Base-by-base conservation (phyloP, 331 rosid genomes). In the Saraca asoca region DNA sequence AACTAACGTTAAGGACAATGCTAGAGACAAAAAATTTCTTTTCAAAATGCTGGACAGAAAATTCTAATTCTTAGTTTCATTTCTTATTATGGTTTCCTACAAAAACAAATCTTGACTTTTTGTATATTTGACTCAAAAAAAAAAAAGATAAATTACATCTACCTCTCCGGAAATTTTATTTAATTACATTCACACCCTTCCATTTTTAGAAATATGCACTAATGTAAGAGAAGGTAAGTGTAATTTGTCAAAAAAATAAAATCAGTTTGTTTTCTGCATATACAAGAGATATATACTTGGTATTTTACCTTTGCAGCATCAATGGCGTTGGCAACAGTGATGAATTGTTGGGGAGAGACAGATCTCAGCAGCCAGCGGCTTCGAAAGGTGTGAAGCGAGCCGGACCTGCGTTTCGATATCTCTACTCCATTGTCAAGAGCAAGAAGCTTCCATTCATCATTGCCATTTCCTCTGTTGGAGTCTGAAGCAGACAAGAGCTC, bases 221-320 rank as follows among this genome's bases (percentile, higher is more conserved):
- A n/a, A n/a, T n/a, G n/a, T n/a, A n/a, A n/a, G n/a, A n/a, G n/a
- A n/a, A n/a, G n/a, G n/a, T n/a, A n/a, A n/a, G n/a, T n/a, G n/a
- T n/a, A n/a, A n/a, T n/a, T n/a, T n/a, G n/a, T n/a, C n/a, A n/a
- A n/a, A n/a, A n/a, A n/a, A n/a, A n/a, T n/a, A n/a, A n/a, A n/a
- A n/a, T n/a, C n/a, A n/a, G n/a, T n/a, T n/a, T n/a, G n/a, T n/a
- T n/a, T n/a, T n/a, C n/a, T n/a, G n/a, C n/a, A n/a, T n/a, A n/a
- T 52, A 29, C 14, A 59, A 60, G 72, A 56, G 58, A n/a, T n/a
- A n/a, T n/a, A 34, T 31, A 33, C 4, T 10, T 54, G 45, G 14
- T 18, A 57, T n/a, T 20, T 80, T 17, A 89, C 96, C 96, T 87
- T 87, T 60, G 97, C 97, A 70, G 97, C 95, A 64, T 90, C 97